A percentile compares a stretch with the other conserved stretches of the same genome.
Evolutionary conservation across 2,329 filamentous ascomycete species (phyloP).

Genomic region (Fusarium sp.): DNA sequence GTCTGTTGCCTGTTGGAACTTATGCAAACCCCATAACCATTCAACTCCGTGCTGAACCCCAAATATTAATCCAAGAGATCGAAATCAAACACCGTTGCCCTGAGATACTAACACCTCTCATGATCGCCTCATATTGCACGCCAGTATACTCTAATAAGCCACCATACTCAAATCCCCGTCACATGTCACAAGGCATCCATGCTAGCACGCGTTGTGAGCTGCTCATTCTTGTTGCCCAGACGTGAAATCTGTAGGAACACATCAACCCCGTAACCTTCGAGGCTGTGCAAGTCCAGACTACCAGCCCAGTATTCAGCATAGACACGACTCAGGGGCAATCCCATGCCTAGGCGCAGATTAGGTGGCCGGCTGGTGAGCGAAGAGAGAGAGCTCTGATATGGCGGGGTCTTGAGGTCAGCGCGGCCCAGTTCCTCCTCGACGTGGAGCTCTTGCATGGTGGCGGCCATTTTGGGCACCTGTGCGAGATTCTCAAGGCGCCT

Average conservation of each 20-base stretch:
- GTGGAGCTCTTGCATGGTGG: slow-evolving; percentile 88
- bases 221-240: slow-evolving; percentile 97
- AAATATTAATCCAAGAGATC: slow-evolving; percentile 9
- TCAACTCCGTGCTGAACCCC: slow-evolving; percentile 42
- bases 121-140: neutral
- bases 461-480: slow-evolving; percentile 89
- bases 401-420: slow-evolving; percentile 55
- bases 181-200: slow-evolving; percentile 76
- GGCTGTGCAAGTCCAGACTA: slow-evolving; percentile 86
- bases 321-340: slow-evolving; percentile 89
- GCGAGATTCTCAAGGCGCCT: slow-evolving; percentile 85
- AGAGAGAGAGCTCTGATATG: slow-evolving; percentile 73
- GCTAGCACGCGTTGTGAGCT: slow-evolving; percentile 80
- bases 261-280: slow-evolving; percentile 96
- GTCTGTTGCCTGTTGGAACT: slow-evolving; percentile 1
- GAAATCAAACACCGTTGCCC: slow-evolving; percentile 1
- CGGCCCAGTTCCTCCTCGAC: slow-evolving; percentile 56
- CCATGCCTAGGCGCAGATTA: slow-evolving; percentile 89
- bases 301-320: slow-evolving; percentile 99
- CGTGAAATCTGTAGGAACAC: slow-evolving; percentile 97
- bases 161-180: neutral
- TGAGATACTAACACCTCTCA: neutral
- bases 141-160: slow-evolving; percentile 6
- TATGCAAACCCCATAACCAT: slow-evolving; percentile 8
- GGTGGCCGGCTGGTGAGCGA: slow-evolving; percentile 86